phyloP scores from a whole-genome alignment of 148 eudicot genomes.

The Arctostaphylos glauca region DNA sequence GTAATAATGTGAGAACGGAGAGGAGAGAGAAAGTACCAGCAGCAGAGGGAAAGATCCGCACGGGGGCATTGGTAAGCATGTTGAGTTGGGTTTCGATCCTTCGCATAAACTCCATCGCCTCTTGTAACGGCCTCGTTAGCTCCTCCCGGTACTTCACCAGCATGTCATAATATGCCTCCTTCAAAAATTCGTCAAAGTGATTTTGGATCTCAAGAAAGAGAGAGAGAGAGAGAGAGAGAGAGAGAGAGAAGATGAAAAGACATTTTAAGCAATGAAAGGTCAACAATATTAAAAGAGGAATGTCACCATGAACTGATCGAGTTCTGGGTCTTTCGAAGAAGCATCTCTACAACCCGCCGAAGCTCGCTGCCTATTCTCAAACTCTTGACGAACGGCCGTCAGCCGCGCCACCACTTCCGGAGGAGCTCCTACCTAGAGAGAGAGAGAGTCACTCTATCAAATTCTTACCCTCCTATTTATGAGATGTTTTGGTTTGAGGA shows the following conservation, averaged over 20 bases:
- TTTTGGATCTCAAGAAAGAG: background rate
- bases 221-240: background rate
- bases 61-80: constrained; percentile 51
- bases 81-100: constrained; percentile 76
- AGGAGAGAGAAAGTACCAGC: constrained; percentile 38
- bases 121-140: constrained; percentile 79
- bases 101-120: constrained; percentile 95
- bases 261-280: background rate
- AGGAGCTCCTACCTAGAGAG: constrained; percentile 83
- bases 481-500: too few relatives aligned
- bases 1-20: background rate
- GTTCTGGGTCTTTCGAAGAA: constrained; percentile 80
- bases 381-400: constrained; percentile 64
- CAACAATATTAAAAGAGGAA: background rate
- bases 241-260: constrained; percentile 4
- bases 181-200: background rate
- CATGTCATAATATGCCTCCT: constrained; percentile 98
- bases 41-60: constrained; percentile 46
- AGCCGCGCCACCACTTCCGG: constrained; percentile 77
- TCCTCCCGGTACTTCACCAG: constrained; percentile 85
- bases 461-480: too few relatives aligned
- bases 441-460: background rate
- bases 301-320: constrained; percentile 88
- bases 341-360: constrained; percentile 38
- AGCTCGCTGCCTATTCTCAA: constrained; percentile 67